Evolutionary conservation across 768 basidiomycete genomes (phyloP).

Genomic region (Pleurotus cornucopiae): DNA sequence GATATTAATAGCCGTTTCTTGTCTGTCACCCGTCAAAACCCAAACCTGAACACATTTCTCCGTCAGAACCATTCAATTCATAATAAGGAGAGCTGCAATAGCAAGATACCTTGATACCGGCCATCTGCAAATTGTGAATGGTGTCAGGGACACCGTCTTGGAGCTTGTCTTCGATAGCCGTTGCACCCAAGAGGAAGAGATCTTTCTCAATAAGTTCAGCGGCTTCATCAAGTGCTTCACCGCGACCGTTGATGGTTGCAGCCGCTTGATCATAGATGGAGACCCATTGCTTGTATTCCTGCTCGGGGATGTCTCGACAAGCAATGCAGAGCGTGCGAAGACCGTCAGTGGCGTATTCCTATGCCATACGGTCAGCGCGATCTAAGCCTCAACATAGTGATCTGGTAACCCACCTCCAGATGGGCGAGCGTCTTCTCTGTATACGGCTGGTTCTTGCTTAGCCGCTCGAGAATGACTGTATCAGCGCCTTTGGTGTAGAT

Average conservation of each 20-base stretch:
- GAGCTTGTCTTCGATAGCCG: conserved; percentile 97
- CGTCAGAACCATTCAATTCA: too few species aligned
- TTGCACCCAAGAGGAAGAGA: conserved; percentile 88
- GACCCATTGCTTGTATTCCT: conserved; percentile 89
- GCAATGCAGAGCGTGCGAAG: conserved; percentile 95
- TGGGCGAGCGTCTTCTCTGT: conserved; percentile 85
- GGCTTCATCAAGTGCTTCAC: conserved; percentile 90
- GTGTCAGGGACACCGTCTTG: conserved; percentile 99
- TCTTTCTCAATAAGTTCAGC: conserved; percentile 97
- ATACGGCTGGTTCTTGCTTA: conserved; percentile 81
- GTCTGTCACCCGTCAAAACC: conserved; percentile 97
- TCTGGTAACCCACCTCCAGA: conserved; percentile 63
- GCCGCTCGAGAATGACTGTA: conserved; percentile 91
- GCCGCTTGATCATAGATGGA: conserved; percentile 89
- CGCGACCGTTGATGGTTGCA: conserved; percentile 90
- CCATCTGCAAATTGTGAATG: conserved; percentile 96
- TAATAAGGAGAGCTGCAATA: not conserved
- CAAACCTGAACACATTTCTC: conserved; percentile 56
- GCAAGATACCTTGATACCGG: conserved; percentile 78
- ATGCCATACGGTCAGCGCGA: not conserved
- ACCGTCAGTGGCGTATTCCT: conserved; percentile 98
- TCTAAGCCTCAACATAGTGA: not conserved
- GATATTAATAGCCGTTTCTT: conserved; percentile 99
- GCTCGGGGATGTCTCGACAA: conserved; percentile 85
- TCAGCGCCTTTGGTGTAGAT: conserved; percentile 97